Evolutionary conservation across 306 rosid species (phyloP), one percentile per base, ranked within the genome.

Genomic region (Begonia loranthoides): DNA sequence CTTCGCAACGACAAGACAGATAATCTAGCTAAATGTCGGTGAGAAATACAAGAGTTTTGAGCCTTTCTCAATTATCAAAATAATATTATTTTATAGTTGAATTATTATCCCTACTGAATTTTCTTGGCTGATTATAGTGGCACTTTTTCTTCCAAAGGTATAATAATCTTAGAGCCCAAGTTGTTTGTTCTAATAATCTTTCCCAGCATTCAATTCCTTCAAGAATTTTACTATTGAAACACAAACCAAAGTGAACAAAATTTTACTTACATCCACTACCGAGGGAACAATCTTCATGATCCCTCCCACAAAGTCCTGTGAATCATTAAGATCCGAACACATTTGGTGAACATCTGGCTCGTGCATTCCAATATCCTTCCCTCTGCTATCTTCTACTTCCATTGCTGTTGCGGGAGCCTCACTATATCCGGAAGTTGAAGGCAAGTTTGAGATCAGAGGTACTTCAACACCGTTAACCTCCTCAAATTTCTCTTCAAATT

Each of bases 221-320:
- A 28, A 4, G 6, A 28, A 28, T 28, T 28, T 28, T 3, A 28
- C 5, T 7, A 28, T 28, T 28, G 36, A 28, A 28, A 28, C 36
- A 28, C 36, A 28, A 4, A 28, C 36, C 36, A 28, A 28, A 28
- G 9, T 28, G 36, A 28, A 28, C 0, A 28, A 28, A 28, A 28
- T 28, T 28, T 19, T 9, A 9, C 97, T 90, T 76, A 90, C 95
- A 66, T 82, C 90, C 58, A 85, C 85, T 57, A 74, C 90, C 33
- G 97, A 85, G 59, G 97, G 97, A 76, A 90, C 94, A 72, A 90
- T 85, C 79, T 90, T 90, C 95, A 80, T 85, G 50, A 90, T 82
- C 71, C 97, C 97, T 72, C 87, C 68, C 65, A 74, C 73, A 2
- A 80, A 77, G 68, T 89, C 97, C 60, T 85, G 87, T 0, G 78